Percentiles rank a stretch among this genome's conserved stretches.
These are phyloP conservation scores for Ceratocystis alfenasii DNA, from an alignment of 2,329 filamentous ascomycete genomes.

Conservation along the genomic window DNA sequence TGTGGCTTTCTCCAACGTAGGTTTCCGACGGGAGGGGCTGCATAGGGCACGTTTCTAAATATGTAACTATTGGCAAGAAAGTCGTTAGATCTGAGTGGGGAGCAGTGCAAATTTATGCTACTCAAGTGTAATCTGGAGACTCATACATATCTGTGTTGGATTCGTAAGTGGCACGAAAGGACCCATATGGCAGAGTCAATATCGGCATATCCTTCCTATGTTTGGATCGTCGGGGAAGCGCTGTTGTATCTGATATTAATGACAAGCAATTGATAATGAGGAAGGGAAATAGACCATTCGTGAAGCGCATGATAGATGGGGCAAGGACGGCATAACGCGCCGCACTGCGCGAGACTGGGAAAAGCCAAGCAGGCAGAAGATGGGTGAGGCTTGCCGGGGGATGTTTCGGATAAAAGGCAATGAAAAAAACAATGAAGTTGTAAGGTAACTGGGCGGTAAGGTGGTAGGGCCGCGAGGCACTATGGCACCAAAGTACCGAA, in stretches of 20 bases:
- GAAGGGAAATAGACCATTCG: slow-evolving; percentile 13
- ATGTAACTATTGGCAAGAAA: slow-evolving; percentile 17
- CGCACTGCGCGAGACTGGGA: not conserved
- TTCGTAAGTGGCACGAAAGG: slow-evolving; percentile 22
- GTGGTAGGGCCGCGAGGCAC: not conserved
- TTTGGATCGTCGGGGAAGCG: slow-evolving; percentile 12
- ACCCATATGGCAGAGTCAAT: slow-evolving; percentile 22
- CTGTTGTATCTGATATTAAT: not conserved
- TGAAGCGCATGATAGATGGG: slow-evolving; percentile 8
- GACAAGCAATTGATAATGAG: slow-evolving; percentile 12
- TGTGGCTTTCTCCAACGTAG: slow-evolving; percentile 34
- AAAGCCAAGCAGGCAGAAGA: not conserved
- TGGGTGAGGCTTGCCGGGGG: not conserved
- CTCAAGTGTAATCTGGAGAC: no score
- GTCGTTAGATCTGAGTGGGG: not conserved
- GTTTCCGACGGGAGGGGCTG: slow-evolving; percentile 32
- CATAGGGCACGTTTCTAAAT: slow-evolving; percentile 36
- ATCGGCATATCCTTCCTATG: slow-evolving; percentile 20
- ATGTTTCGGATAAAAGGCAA: slow-evolving; percentile 9
- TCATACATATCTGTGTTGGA: slow-evolving; percentile 22
- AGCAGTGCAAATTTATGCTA: no score
- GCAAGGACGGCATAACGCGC: slow-evolving; percentile 7
- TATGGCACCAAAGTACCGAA: not conserved
- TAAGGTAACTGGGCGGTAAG: no score
- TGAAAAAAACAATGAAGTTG: not conserved